Conservation (phyloP, 495 filamentous ascomycete genomes). For the Xylaria intraflava region DNA sequence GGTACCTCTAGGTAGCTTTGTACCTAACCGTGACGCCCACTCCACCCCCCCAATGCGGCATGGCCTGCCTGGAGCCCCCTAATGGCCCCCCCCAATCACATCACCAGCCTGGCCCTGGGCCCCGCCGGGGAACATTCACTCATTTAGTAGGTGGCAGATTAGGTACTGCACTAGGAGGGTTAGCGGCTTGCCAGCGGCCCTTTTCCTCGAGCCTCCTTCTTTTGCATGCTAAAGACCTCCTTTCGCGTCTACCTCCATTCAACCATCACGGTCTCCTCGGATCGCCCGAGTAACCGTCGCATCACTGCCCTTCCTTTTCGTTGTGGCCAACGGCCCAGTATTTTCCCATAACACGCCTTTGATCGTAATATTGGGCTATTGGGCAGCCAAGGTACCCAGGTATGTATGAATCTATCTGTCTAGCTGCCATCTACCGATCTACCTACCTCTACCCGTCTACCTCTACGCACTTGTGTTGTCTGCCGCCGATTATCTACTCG, state of each 20-base stretch:
- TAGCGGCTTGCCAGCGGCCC: slow-evolving; percentile 12
- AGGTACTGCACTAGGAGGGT: slow-evolving; percentile 7
- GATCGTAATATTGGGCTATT: slow-evolving; percentile 8
- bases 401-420: slow-evolving; percentile 2
- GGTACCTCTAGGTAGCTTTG: too few relatives aligned
- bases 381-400: slow-evolving; percentile 9
- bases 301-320: slow-evolving; percentile 4
- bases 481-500: not conserved
- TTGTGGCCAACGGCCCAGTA: not conserved
- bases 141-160: slow-evolving; percentile 13
- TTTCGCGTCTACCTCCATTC: slow-evolving; percentile 9
- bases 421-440: not conserved
- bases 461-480: too few relatives aligned
- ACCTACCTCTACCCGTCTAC: not conserved
- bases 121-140: slow-evolving; percentile 7
- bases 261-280: slow-evolving; percentile 3
- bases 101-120: not conserved
- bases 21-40: slow-evolving; percentile 6
- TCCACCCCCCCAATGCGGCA: not conserved
- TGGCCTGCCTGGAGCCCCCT: not conserved
- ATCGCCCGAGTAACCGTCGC: slow-evolving; percentile 9
- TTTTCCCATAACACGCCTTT: not conserved
- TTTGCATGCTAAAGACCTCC: slow-evolving; percentile 15
- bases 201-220: slow-evolving; percentile 17
- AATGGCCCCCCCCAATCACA: slow-evolving; percentile 7